Percentiles rank a stretch among this genome's conserved stretches.
These are phyloP conservation scores for Acanthamoeba divionensis DNA, from an alignment of 208 protist species.

Conservation along the genomic window DNA sequence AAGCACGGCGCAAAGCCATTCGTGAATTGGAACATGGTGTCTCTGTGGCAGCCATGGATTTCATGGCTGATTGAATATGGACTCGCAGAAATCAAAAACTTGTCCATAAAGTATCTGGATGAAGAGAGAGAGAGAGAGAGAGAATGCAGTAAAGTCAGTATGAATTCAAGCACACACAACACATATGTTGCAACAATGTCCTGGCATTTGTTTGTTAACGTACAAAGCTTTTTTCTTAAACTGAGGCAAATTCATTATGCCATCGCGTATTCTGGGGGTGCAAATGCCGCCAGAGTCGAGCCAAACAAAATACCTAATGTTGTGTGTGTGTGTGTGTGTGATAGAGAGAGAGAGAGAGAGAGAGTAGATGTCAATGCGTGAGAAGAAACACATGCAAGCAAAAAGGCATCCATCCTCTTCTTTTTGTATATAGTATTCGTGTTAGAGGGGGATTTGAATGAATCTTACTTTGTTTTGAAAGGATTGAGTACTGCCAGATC, in stretches of 20 bases:
- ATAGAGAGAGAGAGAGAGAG: too few species aligned
- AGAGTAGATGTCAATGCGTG: too few species aligned
- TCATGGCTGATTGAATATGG: background rate
- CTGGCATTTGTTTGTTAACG: too few species aligned
- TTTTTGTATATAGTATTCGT: too few species aligned
- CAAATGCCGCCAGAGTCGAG: constrained; percentile 48
- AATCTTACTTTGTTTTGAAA: constrained; percentile 45
- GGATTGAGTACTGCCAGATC: constrained; percentile 13
- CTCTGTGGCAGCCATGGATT: background rate
- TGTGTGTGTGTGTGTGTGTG: too few species aligned
- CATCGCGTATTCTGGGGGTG: background rate
- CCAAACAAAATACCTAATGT: constrained; percentile 52
- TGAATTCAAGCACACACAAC: background rate
- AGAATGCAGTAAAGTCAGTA: background rate
- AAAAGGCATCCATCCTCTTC: too few species aligned
- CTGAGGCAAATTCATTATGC: background rate
- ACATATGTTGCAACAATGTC: background rate
- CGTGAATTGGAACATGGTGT: background rate
- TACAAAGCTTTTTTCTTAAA: constrained; percentile 4
- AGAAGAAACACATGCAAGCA: too few species aligned
- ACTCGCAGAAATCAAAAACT: background rate
- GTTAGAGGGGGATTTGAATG: too few species aligned
- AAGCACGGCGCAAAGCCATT: constrained; percentile 10
- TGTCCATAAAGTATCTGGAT: constrained; percentile 35
- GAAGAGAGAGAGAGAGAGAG: background rate